These are phyloP conservation scores for Neobulgaria alba DNA, from an alignment of 2,329 filamentous ascomycete genomes.

Conservation along the genomic window DNA sequence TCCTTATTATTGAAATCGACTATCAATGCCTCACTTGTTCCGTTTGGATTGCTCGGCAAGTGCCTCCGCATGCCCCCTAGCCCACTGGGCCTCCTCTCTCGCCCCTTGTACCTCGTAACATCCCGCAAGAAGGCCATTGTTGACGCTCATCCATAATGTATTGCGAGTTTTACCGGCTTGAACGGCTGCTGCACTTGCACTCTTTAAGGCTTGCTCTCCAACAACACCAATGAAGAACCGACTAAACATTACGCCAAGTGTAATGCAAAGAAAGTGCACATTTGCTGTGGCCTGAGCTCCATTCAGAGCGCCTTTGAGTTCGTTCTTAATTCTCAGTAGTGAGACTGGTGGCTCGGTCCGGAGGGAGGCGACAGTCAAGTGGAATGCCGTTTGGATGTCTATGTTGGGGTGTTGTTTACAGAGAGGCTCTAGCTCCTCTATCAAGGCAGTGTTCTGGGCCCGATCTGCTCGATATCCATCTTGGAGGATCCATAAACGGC, in stretches of 20 bases:
- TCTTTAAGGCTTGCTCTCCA: conserved; percentile 76
- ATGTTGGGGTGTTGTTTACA: conserved; percentile 63
- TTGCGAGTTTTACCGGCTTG: conserved; percentile 65
- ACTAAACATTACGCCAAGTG: conserved; percentile 76
- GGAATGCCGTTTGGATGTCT: conserved; percentile 70
- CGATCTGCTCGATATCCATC: conserved; percentile 49
- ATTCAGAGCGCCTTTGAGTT: conserved; percentile 64
- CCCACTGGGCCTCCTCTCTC: conserved; percentile 38
- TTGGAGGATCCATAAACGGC: conserved; percentile 65
- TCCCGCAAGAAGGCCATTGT: conserved; percentile 68
- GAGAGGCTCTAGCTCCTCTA: conserved; percentile 57
- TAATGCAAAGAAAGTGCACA: conserved; percentile 71
- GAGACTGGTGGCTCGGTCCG: conserved; percentile 52
- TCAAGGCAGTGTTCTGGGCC: conserved; percentile 47
- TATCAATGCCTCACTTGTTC: neutral
- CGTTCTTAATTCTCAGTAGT: conserved; percentile 70
- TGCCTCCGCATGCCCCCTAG: conserved; percentile 35
- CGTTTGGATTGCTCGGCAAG: conserved; percentile 18
- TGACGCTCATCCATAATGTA: conserved; percentile 70
- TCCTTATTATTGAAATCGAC: no score
- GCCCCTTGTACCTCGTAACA: conserved; percentile 67
- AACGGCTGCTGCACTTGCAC: conserved; percentile 57
- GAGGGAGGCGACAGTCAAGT: conserved; percentile 64
- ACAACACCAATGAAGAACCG: conserved; percentile 48
- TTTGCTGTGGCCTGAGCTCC: conserved; percentile 64